phyloP scores from a whole-genome alignment of 805 yeast genomes.

The Spathaspora girioi region DNA sequence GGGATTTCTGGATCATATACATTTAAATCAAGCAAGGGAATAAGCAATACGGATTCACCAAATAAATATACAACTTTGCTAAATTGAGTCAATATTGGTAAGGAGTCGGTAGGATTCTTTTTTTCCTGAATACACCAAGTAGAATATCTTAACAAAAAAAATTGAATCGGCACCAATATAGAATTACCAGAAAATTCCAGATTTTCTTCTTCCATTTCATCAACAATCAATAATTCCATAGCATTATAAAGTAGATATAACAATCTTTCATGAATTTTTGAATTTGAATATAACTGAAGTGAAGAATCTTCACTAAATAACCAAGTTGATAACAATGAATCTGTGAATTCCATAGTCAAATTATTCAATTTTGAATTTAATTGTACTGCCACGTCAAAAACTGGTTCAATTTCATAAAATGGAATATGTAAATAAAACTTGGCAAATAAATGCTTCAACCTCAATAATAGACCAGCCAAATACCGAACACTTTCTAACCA shows the following conservation, averaged over 20 bases:
- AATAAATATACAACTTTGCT: slow-evolving; percentile 13
- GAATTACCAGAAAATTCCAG: slow-evolving; percentile 3
- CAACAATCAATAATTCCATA: slow-evolving; percentile 12
- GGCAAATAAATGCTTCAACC: slow-evolving; percentile 7
- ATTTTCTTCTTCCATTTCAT: slow-evolving; percentile 9
- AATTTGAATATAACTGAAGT: background rate
- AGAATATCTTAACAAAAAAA: background rate
- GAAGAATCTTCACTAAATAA: background rate
- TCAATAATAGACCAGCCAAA: slow-evolving; percentile 6
- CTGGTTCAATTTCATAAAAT: slow-evolving; percentile 2
- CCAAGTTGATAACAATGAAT: background rate
- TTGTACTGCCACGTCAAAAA: background rate
- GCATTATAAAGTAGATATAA: slow-evolving; percentile 6
- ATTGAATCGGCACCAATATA: background rate
- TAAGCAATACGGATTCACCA: slow-evolving; percentile 15
- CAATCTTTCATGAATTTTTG: background rate
- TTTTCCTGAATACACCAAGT: background rate
- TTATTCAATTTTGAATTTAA: background rate
- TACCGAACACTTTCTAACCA: slow-evolving; percentile 16
- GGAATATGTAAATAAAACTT: slow-evolving; percentile 1
- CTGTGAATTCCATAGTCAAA: background rate
- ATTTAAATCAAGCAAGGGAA: slow-evolving; percentile 10
- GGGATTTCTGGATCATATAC: slow-evolving; percentile 18
- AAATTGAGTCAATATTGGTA: slow-evolving; percentile 15
- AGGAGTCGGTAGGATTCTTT: background rate